Base-by-base conservation (phyloP, 768 basidiomycete species). In the Serendipita indica region DNA sequence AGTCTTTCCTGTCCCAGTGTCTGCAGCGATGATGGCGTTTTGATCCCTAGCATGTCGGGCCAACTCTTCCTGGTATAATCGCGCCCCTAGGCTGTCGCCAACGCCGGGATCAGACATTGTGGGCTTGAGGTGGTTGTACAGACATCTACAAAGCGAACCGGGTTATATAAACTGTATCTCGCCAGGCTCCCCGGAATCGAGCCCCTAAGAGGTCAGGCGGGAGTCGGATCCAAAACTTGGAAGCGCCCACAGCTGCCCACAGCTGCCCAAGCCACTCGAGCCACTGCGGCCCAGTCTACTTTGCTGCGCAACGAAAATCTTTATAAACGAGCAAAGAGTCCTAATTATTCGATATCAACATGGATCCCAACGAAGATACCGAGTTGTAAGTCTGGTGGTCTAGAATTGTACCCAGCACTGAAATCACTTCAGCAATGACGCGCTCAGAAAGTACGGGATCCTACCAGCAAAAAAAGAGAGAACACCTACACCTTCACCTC, bases 291-390 rank as follows among this genome's bases (percentile, higher is more conserved):
- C n/a, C n/a, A n/a, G n/a, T n/a, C n/a, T n/a, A n/a, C n/a, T n/a
- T n/a, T n/a, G n/a, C n/a, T n/a, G n/a, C n/a, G n/a, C n/a, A n/a
- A n/a, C n/a, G n/a, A n/a, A n/a, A n/a, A n/a, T n/a, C n/a, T n/a
- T n/a, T n/a, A n/a, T n/a, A n/a, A n/a, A n/a, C n/a, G n/a, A n/a
- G n/a, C n/a, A n/a, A n/a, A n/a, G n/a, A n/a, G n/a, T n/a, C n/a
- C n/a, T n/a, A n/a, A n/a, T n/a, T n/a, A n/a, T n/a, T n/a, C n/a
- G n/a, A n/a, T n/a, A n/a, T n/a, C 5, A 30, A 18, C 3, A 70
- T 85, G 58, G 89, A 92, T 67, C 79, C 86, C 30, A 77, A 91
- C 75, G 87, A 94, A 74, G 92, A 97, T 69, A 94, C 92, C 2
- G 92, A 97, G 78, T 96, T 97, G 92, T 93, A 69, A 71, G 87